These are phyloP conservation scores for Russula abietina DNA, from an alignment of 768 basidiomycete genomes.

Conservation along the genomic window DNA sequence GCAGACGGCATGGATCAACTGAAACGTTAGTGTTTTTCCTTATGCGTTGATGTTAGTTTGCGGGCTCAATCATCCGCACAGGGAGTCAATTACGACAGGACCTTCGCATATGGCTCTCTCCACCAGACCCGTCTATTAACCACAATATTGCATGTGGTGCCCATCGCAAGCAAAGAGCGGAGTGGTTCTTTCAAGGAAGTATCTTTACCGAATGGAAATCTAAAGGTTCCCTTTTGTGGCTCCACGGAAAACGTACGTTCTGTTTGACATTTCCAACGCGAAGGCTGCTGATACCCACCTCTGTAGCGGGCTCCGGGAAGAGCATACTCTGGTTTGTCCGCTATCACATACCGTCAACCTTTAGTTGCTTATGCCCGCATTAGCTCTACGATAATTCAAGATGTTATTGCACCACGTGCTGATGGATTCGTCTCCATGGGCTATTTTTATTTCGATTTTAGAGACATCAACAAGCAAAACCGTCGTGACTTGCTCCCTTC, in stretches of 20 bases:
- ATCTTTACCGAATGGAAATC: background rate
- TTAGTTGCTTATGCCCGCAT: background rate
- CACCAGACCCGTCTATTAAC: background rate
- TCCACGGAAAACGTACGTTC: conserved; percentile 1
- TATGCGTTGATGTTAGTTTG: too few relatives aligned
- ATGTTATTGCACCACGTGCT: background rate
- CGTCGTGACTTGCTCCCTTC: background rate
- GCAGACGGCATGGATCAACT: background rate
- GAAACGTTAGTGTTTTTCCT: background rate
- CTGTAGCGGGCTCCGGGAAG: background rate
- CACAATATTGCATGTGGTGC: background rate
- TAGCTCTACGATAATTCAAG: background rate
- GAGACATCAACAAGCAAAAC: background rate
- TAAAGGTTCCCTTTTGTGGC: background rate
- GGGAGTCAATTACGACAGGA: background rate
- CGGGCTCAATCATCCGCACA: background rate
- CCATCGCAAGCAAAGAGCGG: background rate
- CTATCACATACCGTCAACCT: background rate
- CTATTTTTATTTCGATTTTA: background rate
- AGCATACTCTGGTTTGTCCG: background rate
- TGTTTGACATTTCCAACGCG: too few relatives aligned
- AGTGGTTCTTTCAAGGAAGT: background rate
- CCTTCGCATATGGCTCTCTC: background rate
- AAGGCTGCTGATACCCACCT: background rate
- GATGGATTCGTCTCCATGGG: background rate